Evolutionary conservation across 495 filamentous ascomycete species (phyloP), one percentile per base, ranked within the genome.

Genomic region (Annulohypoxylon maeteangense): DNA sequence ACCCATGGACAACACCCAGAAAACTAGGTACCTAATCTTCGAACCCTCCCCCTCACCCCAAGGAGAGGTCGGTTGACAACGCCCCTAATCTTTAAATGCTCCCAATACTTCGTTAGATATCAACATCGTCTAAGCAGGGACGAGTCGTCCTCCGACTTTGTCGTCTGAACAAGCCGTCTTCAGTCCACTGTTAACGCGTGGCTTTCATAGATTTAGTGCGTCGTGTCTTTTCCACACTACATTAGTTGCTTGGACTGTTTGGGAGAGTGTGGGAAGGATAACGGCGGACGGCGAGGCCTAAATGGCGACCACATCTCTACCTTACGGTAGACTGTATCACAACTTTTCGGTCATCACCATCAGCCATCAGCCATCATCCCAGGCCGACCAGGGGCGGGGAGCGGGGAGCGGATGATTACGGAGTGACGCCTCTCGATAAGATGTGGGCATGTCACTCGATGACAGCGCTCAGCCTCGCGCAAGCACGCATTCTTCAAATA

Each of bases 371-470:
- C 60, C 58, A 56, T 58, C 65, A 50, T 74, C 62, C 59, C 40
- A 50, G 62, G 61, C 62, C 44, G 51, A 58, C 60, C 65, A 47
- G 61, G 36, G 67, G 73, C 67, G 70, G 70, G 73, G 73, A 70
- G 73, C 67, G 70, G 70, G 73, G 73, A 58, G 70, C 20, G 64
- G 58, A 69, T 60, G 74, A 67, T 29, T 67, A 62, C 48, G 38
- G 45, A 29, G 65, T 54, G 62, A 74, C 60, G 73, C 64, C 64
- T 75, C 65, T 62, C 68, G 67, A 65, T 68, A 65, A 70, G 70
- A 62, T 58, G 42, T 44, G 65, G 50, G 10, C 60, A 62, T 42
- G 65, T 72, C 75, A 76, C 65, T 68, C 62, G 66, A 64, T 57
- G 40, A 57, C 16, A 10, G 12, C 71, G 23, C 59, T 64, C 55